Base-by-base conservation (phyloP, 371 early-diverging fungal species). In the Mucor velutinosus region DNA sequence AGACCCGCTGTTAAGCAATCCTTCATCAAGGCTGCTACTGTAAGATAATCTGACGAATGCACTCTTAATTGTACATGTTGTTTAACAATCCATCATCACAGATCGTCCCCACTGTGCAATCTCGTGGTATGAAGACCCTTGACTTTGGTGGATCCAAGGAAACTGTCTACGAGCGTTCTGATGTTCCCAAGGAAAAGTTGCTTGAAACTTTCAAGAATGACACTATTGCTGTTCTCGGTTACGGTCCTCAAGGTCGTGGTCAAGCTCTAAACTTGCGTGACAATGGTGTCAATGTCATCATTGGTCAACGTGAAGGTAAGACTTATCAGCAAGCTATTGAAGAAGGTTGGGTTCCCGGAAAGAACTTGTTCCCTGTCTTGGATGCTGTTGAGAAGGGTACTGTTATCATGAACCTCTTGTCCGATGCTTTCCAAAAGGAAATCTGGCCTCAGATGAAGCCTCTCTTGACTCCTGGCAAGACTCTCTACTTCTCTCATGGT, bases 401-500 rank as follows among this genome's bases (percentile, higher is more conserved):
- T 68, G 89, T 96, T 79, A 88, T 98, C 83, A 91, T 96, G 92
- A 94, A 97, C 92, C 84, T 98, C 67, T 89, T 98, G 35, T 96
- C 97, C 8, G 98, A 98, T 84, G 98, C 98, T 57, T 95, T 92
- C 59, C 98, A 98, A 81, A 94, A 89, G 82, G 92, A 92, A 66
- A 87, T 91, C 72, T 98, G 98, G 98, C 87, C 92, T 74, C 76
- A 89, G 67, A 87, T 98, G 86, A 90, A 92, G 86, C 92, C 93
- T 61, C 88, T 90, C 77, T 76, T 98, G 65, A 96, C 96, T 73
- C 93, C 94, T 71, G 98, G 97, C 76, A 98, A 98, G 91, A 97
- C 97, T 25, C 92, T 98, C 64, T 97, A 95, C 89, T 98, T 98
- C 84, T 94, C 95, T 61, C 97, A 98, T 87, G 98, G 98, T 67